These are phyloP conservation scores for Claviceps maximensis DNA, from an alignment of 2,329 filamentous ascomycete species.

Conservation along the genomic window DNA sequence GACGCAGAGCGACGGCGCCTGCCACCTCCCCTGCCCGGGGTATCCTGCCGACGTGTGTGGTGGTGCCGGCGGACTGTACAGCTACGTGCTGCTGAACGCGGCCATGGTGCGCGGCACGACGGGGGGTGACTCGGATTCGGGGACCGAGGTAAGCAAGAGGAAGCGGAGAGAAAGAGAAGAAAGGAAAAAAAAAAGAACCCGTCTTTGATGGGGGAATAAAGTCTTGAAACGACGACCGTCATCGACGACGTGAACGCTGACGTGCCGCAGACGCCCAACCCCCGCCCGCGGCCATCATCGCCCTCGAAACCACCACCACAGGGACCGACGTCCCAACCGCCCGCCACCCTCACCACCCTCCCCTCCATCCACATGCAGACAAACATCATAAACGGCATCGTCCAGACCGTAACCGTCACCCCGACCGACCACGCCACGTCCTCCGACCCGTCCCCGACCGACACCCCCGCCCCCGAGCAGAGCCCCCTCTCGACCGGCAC, in stretches of 20 bases:
- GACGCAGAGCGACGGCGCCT: neutral
- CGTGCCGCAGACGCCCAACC: too few relatives aligned
- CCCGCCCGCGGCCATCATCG: neutral
- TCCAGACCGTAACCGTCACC: neutral
- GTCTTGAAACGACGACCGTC: too few relatives aligned
- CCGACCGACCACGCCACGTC: neutral
- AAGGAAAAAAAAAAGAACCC: neutral
- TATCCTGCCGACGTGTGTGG: slow-evolving; percentile 4
- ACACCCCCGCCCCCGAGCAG: neutral
- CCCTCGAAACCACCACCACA: neutral
- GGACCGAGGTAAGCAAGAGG: neutral
- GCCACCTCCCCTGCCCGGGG: slow-evolving; percentile 1
- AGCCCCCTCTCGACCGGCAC: neutral
- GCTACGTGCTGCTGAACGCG: slow-evolving; percentile 2
- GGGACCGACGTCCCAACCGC: too few relatives aligned
- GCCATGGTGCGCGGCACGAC: neutral
- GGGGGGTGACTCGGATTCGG: neutral
- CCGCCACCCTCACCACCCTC: neutral
- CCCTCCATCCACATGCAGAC: neutral
- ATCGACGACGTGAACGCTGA: too few relatives aligned
- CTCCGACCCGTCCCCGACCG: neutral
- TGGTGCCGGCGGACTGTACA: neutral
- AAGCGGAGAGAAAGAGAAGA: neutral
- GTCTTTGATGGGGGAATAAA: too few relatives aligned
- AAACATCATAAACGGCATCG: neutral